Base-by-base conservation (phyloP, 1,284 basidiomycete genomes). In the Xerocomus minutiporus region DNA sequence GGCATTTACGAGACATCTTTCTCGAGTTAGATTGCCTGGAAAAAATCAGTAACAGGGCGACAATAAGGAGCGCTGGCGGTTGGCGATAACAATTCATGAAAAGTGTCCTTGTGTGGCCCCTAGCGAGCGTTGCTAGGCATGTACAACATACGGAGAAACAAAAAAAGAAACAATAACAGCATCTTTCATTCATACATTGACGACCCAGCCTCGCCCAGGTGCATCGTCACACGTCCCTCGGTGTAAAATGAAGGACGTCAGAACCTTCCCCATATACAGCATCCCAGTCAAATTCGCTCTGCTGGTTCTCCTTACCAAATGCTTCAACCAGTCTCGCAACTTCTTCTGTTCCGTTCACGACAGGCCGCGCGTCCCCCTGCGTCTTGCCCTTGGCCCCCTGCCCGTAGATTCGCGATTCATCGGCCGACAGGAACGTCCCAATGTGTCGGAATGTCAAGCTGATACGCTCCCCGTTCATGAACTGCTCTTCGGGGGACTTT, bases 401-500 rank as follows among this genome's bases (percentile, higher is more conserved):
- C 0, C 87, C 87, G 59, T 72, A 88, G 8, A 88, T 89, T 57
- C 59, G 66, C 25, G 63, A 69, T 53, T 75, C 71, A 53, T 79
- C 75, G 31, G 61, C 62, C 13, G 73, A 77, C 54, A 90, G 68
- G 67, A 86, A 89, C 34, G 88, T 89, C 39, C 84, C 85, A 45
- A 90, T 90, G 52, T 76, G 74, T 36, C 88, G 75, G 67, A 90
- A 90, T 15, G 88, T 90, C 59, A 90, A 66, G 63, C 86, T 88
- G 62, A 90, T 88, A 46, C 87, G 76, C 54, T 77, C 83, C n/a
- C 83, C 83, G 11, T 70, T 63, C 57, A 79, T 71, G 51, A 69
- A 67, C 39, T 65, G 74, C 69, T 90, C 87, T 23, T 71, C 74
- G 0, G 67, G 61, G 2, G 75, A 73, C 66, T 89, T 89, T 3